phyloP scores from a whole-genome alignment of 1,284 basidiomycete genomes.

The Jaminaea rosea region DNA sequence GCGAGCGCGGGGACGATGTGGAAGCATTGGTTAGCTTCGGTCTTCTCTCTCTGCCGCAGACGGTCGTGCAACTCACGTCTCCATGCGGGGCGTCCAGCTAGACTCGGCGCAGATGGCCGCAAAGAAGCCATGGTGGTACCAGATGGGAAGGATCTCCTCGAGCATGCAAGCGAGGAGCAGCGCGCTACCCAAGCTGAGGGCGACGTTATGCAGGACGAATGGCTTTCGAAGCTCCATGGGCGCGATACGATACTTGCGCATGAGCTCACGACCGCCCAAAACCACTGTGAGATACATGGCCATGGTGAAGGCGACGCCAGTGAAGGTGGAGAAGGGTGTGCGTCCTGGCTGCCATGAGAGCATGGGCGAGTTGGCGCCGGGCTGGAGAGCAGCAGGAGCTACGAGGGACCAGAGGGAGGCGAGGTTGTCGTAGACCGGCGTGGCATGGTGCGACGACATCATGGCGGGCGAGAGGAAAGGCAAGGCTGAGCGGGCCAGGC shows the following conservation, averaged over 20 bases:
- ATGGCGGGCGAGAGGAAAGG: background rate
- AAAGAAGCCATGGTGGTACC: constrained; percentile 12
- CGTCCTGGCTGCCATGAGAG: constrained; percentile 29
- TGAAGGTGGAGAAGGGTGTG: constrained; percentile 37
- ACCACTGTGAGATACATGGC: constrained; percentile 5
- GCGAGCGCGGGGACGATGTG: no score
- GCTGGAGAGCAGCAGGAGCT: background rate
- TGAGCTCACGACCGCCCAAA: constrained; percentile 5
- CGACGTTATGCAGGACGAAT: constrained; percentile 11
- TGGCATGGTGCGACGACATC: constrained; percentile 1
- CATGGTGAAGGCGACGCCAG: constrained; percentile 8
- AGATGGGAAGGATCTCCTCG: constrained; percentile 16
- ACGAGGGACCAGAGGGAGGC: background rate
- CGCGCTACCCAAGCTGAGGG: constrained; percentile 2
- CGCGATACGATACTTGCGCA: background rate
- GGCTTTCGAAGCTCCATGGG: background rate
- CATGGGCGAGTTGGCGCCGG: constrained; percentile 7
- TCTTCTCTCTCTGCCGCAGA: no score
- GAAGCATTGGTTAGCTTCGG: no score
- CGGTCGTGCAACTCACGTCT: no score
- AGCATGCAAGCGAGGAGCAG: constrained; percentile 9
- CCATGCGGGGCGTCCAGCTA: constrained; percentile 8
- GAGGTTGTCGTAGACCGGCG: constrained; percentile 6
- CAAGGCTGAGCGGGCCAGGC: no score
- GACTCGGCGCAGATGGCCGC: constrained; percentile 6